phyloP scores from a whole-genome alignment of 2,329 filamentous ascomycete genomes.

The Cladosporium velox region DNA sequence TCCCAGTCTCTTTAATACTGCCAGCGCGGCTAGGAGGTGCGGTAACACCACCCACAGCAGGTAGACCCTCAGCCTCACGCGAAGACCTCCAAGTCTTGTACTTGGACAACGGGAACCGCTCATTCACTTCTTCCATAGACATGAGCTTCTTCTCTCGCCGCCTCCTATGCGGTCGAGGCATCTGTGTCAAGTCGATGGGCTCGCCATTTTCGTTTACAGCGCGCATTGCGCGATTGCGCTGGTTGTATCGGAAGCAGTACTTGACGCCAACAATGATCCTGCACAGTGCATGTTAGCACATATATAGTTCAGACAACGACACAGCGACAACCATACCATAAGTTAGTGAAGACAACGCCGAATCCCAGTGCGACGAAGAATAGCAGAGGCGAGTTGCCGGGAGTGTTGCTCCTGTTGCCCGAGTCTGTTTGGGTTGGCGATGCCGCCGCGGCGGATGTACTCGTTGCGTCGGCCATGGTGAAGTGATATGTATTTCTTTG shows the following conservation, averaged over 20 bases:
- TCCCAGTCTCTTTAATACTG: conserved; percentile 60
- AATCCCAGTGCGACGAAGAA: conserved; percentile 97
- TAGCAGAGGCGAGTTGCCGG: conserved; percentile 72
- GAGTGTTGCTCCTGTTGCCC: conserved; percentile 42
- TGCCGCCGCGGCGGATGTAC: conserved; percentile 4
- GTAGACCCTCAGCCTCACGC: conserved; percentile 79
- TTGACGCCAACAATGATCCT: conserved; percentile 99
- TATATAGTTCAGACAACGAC: background rate
- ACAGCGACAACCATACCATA: conserved; percentile 69
- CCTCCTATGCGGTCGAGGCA: conserved; percentile 82
- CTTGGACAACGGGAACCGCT: conserved; percentile 91
- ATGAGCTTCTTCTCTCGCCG: conserved; percentile 97
- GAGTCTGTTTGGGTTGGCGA: conserved; percentile 9
- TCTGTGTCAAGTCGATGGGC: conserved; percentile 80
- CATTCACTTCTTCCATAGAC: conserved; percentile 98
- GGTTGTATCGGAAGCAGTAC: conserved; percentile 98
- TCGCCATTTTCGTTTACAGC: conserved; percentile 75
- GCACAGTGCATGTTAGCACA: conserved; percentile 11
- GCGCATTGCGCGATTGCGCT: conserved; percentile 79
- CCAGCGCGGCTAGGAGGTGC: conserved; percentile 70
- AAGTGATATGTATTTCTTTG: background rate
- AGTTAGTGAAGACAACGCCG: conserved; percentile 96
- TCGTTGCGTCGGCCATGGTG: conserved; percentile 14
- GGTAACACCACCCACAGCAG: conserved; percentile 80
- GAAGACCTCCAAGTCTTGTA: conserved; percentile 93